Evolutionary conservation across 768 basidiomycete genomes (phyloP), one percentile per base, ranked within the genome.

Genomic region (Pleurotus djamor): DNA sequence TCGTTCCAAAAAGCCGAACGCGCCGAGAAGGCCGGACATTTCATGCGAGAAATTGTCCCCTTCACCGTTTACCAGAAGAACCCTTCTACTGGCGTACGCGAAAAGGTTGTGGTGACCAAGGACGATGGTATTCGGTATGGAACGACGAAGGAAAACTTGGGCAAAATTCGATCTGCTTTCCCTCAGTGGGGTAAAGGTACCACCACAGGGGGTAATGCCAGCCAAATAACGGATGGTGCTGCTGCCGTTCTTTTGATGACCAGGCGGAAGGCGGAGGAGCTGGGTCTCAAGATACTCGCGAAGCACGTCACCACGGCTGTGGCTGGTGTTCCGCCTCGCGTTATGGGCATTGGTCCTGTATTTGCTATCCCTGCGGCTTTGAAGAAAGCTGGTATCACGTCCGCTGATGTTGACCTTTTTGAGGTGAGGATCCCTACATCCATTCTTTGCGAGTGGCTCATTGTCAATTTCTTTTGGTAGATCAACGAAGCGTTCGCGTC

Each of bases 401-500:
- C 83, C 54, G 74, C 79, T 7, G 91, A 94, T 49, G 86, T 94
- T 21, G 92, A 93, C 69, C 67, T 94, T 37, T 94, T 83, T 64
- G 92, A 94, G 81, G 91, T 86, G 61, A 56, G 73, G 12, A 50
- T 17, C 13, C 43, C 44, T 9, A 9, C 41, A 44, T 7, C 52
- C 49, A n/a, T 41, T 4, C 60, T 41, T 14, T 57, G 49, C 33
- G 41, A 12, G 21, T 1, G 21, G 21, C 21, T 28, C 21, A 28
- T 28, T 28, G 21, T 3, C 21, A 28, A 28, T 28, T 28, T 8
- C 52, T 28, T 45, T 34, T 44, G 10, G 28, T 52, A 94, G 90
- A 89, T 96, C 71, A 96, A 96, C 67, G 94, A 96, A 67, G 94
- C 93, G 0, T 95, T 96, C 65, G 92, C 92, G 8, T 92, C 90